Evolutionary conservation across 1,284 basidiomycete species (phyloP), one percentile per base, ranked within the genome.

Genomic region (Wolfiporia cocos): DNA sequence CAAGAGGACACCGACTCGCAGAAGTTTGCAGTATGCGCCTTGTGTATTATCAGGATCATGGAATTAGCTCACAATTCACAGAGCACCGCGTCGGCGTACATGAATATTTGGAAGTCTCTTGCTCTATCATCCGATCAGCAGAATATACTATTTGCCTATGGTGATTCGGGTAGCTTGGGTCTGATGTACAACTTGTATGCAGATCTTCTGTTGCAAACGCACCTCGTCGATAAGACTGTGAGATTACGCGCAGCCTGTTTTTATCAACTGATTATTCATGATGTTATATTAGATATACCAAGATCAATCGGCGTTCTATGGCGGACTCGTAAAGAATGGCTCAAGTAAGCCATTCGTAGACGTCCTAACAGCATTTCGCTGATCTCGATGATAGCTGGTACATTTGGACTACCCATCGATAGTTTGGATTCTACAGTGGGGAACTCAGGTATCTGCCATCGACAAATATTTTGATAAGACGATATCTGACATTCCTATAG

Each of bases 141-240:
- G 65, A 55, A 76, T 50, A 15, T 59, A 3, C 34, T 53, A 38
- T 39, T 40, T 31, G 67, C 57, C 5, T 78, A 76, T 43, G 70
- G 68, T 10, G 59, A 71, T 40, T 59, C 66, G 32, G 53, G 50
- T 46, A 70, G 69, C 61, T 82, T 78, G 76, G 72, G 76, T 5
- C 53, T 80, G 30, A 61, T 75, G n/a, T 85, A 86, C 61, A 85
- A 85, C 57, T 55, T 86, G 9, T 82, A 69, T 44, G 76, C 71
- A 3, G 81, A 85, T 58, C 76, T 71, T 50, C 59, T 85, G 22
- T 65, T 85, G 5, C 47, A 47, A 5, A 49, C 49, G 1, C 34
- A 47, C 15, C 39, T 61, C 17, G 36, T 61, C 1, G 38, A 46
- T 21, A 32, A 52, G n/a, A 22, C 44, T 21, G 59, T 59, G 36